Evolutionary conservation across 1,284 basidiomycete species (phyloP), one percentile per base, ranked within the genome.

Genomic region (Tilletia indica): DNA sequence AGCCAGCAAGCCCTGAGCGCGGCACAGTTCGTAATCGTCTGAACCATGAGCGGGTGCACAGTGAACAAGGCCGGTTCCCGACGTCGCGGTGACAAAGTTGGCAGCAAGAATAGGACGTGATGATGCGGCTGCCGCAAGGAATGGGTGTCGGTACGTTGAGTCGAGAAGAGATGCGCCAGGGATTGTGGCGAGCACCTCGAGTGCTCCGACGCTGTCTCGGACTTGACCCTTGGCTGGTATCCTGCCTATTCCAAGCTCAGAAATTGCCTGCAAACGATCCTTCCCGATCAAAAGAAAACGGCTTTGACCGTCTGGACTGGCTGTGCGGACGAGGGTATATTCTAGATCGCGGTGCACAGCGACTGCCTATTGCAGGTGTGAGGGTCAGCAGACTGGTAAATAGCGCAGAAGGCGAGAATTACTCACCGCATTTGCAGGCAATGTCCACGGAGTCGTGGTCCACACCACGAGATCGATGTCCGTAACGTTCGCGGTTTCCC

Each of bases 361-460:
- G 68, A 99, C 91, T 4, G 91, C 94, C 94, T 64, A 16, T n/a
- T 94, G 78, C 5, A 56, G 56, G 69, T 31, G 38, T 69, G 74
- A 68, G 38, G 51, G 34, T 68, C 51, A 56, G 70, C 14, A 45
- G 0, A 14, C 42, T 36, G 16, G 47, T 14, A 21, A 45, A 8
- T 1, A 45, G 68, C 25, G 25, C 25, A 31, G 25, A 31, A 31
- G 25, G 2, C 54, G n/a, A 38, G 14, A 31, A 0, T 19, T 14
- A 58, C 45, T 64, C 25, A 70, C 91, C 3, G 96, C 94, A 82
- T 99, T 99, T 0, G 93, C 93, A 0, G 93, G 93, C 64, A 99
- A 86, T 6, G 93, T 97, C 96, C 96, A 99, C 0, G 97, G 93
- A 0, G 96, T 99, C 0, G 97, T 99, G 1, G 96, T 99, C 97